These are phyloP conservation scores for Rhynchosporium secalis DNA, from an alignment of 2,329 filamentous ascomycete genomes.

Conservation along the genomic window DNA sequence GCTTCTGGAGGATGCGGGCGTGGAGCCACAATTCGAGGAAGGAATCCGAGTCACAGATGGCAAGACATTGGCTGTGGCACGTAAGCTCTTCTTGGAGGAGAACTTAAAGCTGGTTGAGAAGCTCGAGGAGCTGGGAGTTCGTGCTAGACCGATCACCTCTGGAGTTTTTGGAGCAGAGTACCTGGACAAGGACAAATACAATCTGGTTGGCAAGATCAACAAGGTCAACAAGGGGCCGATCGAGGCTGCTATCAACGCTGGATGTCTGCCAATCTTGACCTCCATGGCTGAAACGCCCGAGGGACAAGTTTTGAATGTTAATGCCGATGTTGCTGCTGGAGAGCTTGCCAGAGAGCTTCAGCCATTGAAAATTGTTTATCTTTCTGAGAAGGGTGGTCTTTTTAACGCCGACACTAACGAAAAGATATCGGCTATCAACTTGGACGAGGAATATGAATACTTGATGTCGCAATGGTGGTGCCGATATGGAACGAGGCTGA, in stretches of 20 bases:
- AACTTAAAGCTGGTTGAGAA: conserved; percentile 90
- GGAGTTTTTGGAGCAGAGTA: conserved; percentile 94
- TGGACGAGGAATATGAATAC: conserved; percentile 93
- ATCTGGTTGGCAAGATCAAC: conserved; percentile 93
- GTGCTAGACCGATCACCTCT: conserved; percentile 82
- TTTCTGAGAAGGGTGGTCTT: conserved; percentile 96
- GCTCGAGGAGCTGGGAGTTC: conserved; percentile 84
- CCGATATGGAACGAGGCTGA: conserved; percentile 88
- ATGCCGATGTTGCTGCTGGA: conserved; percentile 93
- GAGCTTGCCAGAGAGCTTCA: conserved; percentile 87
- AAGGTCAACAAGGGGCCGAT: conserved; percentile 88
- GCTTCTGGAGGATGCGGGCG: conserved; percentile 82
- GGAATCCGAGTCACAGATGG: conserved; percentile 94
- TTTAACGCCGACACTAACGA: conserved; percentile 91
- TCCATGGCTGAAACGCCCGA: conserved; percentile 94
- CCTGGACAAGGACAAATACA: conserved; percentile 93
- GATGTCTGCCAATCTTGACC: conserved; percentile 89
- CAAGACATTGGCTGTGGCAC: conserved; percentile 87
- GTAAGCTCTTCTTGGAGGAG: conserved; percentile 92
- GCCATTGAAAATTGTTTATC: conserved; percentile 94
- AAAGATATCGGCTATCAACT: conserved; percentile 96
- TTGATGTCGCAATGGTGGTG: conserved; percentile 96
- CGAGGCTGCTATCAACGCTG: conserved; percentile 85
- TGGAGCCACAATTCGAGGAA: conserved; percentile 95
- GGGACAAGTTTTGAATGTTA: conserved; percentile 93